phyloP scores from a whole-genome alignment of 1,139 yeast genomes.

The Sugiyamaella japonica region DNA sequence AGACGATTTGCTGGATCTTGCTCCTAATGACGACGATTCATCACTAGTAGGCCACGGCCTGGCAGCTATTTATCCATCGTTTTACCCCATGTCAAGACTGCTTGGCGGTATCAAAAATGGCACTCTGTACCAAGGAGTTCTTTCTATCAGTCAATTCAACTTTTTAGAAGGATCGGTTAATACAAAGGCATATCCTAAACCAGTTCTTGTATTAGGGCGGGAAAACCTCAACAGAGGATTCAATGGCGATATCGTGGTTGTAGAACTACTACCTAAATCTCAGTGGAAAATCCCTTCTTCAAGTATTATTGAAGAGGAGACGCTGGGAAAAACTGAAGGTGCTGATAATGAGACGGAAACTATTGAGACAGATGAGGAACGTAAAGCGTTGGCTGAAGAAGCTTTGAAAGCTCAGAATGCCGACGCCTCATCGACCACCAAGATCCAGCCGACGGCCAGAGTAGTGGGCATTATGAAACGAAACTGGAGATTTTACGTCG shows the following conservation, averaged over 20 bases:
- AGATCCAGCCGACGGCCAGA: conserved; percentile 84
- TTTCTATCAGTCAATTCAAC: conserved; percentile 81
- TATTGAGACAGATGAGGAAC: conserved; percentile 71
- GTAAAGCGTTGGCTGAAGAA: conserved; percentile 71
- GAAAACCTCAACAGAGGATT: conserved; percentile 86
- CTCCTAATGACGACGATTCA: conserved; percentile 59
- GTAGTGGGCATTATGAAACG: conserved; percentile 87
- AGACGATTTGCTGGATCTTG: conserved; percentile 75
- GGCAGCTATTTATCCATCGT: conserved; percentile 71
- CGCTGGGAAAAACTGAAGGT: conserved; percentile 56
- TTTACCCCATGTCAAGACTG: conserved; percentile 75
- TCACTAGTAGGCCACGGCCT: conserved; percentile 36
- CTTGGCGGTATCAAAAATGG: conserved; percentile 92
- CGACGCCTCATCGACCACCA: conserved; percentile 46
- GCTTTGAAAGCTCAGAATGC: conserved; percentile 57
- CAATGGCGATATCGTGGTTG: conserved; percentile 88
- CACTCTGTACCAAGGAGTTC: conserved; percentile 79
- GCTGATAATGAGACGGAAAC: conserved; percentile 44
- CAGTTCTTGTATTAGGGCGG: conserved; percentile 78
- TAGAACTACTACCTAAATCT: conserved; percentile 80
- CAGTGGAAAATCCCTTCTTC: conserved; percentile 89
- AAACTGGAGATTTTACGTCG: conserved; percentile 96
- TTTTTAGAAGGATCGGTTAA: conserved; percentile 84
- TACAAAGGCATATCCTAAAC: conserved; percentile 73
- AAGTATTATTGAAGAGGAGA: conserved; percentile 67